A percentile compares a stretch with the other conserved stretches of the same genome.
These are phyloP conservation scores for Lactarius hengduanensis DNA, from an alignment of 768 basidiomycete genomes.

Conservation along the genomic window DNA sequence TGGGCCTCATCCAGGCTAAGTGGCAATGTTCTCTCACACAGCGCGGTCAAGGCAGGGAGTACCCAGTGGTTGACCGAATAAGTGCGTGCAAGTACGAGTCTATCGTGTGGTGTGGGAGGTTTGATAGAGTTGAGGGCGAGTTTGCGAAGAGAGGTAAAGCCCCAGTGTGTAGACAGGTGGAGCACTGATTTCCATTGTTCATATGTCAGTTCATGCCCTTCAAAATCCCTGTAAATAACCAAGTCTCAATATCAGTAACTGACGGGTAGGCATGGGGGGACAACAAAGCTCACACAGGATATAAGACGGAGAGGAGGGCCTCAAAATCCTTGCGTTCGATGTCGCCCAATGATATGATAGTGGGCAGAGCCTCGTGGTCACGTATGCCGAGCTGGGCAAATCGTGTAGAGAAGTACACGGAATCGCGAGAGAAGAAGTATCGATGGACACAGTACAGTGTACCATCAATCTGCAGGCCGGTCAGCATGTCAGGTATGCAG, in stretches of 20 bases:
- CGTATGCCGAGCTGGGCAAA: constrained; percentile 13
- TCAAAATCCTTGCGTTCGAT: constrained; percentile 5
- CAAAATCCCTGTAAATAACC: constrained; percentile 6
- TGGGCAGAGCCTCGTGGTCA: constrained; percentile 17
- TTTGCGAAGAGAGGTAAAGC: constrained; percentile 26
- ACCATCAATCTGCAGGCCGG: constrained; percentile 18
- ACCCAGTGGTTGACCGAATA: constrained; percentile 17
- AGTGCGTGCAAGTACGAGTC: constrained; percentile 12
- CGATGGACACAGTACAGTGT: constrained; percentile 23
- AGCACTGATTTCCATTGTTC: constrained; percentile 32
- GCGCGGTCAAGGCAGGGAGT: constrained; percentile 18
- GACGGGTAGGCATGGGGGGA: neutral
- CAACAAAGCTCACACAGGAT: constrained; percentile 5
- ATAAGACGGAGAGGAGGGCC: constrained; percentile 6
- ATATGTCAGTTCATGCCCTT: constrained; percentile 12
- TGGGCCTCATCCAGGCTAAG: constrained; percentile 19
- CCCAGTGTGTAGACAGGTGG: constrained; percentile 34
- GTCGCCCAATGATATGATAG: neutral
- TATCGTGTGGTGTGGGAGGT: constrained; percentile 7
- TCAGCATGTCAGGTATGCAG: neutral
- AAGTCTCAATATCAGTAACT: neutral
- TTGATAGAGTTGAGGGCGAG: constrained; percentile 8
- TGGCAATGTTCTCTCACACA: constrained; percentile 18
- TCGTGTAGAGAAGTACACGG: constrained; percentile 20
- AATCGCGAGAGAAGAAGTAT: constrained; percentile 28